Evolutionary conservation across 148 eudicot genomes (phyloP), one percentile per base, ranked within the genome.

Genomic region (Fagopyrum esculentum): DNA sequence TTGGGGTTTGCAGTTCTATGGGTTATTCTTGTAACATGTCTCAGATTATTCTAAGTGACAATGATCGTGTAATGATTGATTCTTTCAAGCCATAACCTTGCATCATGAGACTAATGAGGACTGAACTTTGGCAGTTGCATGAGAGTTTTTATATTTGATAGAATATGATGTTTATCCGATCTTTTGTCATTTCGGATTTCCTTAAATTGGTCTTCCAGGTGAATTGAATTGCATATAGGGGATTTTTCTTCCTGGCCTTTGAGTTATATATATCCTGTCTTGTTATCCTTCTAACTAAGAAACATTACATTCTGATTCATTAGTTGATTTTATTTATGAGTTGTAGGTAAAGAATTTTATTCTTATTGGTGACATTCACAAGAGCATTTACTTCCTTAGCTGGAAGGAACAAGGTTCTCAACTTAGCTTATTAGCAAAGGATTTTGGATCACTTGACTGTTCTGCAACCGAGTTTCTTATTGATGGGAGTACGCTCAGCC

Each of bases 391-490:
- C 80, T 94, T 94, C 64, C 90, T 91, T 76, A 94, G 87, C 84
- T 94, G 98, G 98, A 94, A 94, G 84, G 98, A 94, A 77, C 97
- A 93, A 82, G 98, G 94, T 66, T 78, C 97, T 83, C 98, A 94
- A 79, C 91, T 94, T 56, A 90, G 76, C 79, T 83, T 94, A 83
- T 78, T 94, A 84, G 96, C 97, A 0, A 94, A 94, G 82, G 98
- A 94, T 87, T 94, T 88, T 84, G 93, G 93, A 52, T 86, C 96
- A 55, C 98, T 94, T 82, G 97, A 94, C 85, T 91, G 97, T 84
- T 87, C 86, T 57, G 93, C 98, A 72, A 94, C 98, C 6, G 98
- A 94, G 79, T 94, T 94, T 83, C 79, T 94, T 77, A 94, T 94
- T 22, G 98, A 94, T 77, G 98, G 98, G 60, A 91, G 89, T 83